Evolutionary conservation across 768 basidiomycete species (phyloP), one percentile per base, ranked within the genome.

Genomic region (Leucocoprinus sp.): DNA sequence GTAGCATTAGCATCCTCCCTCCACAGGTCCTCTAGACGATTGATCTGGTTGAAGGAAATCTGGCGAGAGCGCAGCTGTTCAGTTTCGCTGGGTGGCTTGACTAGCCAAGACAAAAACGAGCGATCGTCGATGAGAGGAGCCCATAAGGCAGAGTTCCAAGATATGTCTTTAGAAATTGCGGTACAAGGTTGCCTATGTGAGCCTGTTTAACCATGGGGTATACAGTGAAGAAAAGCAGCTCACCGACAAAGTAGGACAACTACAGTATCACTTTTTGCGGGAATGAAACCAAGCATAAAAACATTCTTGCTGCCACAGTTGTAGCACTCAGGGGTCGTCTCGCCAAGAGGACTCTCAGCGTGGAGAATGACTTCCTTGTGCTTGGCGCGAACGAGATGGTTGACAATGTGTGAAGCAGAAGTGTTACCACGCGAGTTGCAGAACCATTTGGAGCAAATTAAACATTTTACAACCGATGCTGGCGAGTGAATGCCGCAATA

Each of bases 291-390:
- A 14, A 99, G 78, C 88, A 97, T 93, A 60, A 99, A 99, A 9
- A 98, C 96, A 58, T 99, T 99, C 68, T 96, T 97, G 70, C 89
- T 93, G 12, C 96, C 96, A 59, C 96, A 99, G 58, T 93, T 93
- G 71, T 99, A 99, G 63, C 96, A 99, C 67, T 99, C 96, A 0
- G 96, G 96, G 0, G 90, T 88, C 1, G 96, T 98, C 66, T 98
- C 96, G 1, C 96, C 96, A 2, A 99, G 72, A 2, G 95, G 91
- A 48, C 87, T 86, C 56, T 98, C 95, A 41, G 88, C 85, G 58
- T 99, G 96, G 23, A 99, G 68, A 50, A 95, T 89, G 51, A 99
- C 95, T 60, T 99, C 96, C 68, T 97, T 97, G 69, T 99, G 96
- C 67, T 97, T 97, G 23, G 96, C 93, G 58, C 95, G 91, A 39